These are phyloP conservation scores for Backusella sp. DNA, from an alignment of 192 early-diverging fungal species.

Conservation along the genomic window DNA sequence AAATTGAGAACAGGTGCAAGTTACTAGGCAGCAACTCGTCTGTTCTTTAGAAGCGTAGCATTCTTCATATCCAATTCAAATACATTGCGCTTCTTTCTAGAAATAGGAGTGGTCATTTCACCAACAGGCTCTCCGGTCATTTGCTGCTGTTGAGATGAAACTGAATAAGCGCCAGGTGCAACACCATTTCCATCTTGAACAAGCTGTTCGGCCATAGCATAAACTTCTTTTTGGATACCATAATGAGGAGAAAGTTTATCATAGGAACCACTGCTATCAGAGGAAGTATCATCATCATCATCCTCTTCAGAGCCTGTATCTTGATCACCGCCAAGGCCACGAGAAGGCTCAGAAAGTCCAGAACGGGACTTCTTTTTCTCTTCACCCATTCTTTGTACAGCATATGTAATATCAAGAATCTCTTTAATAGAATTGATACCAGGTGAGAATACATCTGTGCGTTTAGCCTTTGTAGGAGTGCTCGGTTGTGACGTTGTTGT, in stretches of 20 bases:
- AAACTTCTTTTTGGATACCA: slow-evolving; percentile 17
- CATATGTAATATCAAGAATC: slow-evolving; percentile 73
- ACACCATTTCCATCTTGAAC: slow-evolving; percentile 18
- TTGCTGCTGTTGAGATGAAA: not conserved
- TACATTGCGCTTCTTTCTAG: slow-evolving; percentile 12
- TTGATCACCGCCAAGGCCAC: slow-evolving; percentile 9
- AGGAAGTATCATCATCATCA: slow-evolving; percentile 7
- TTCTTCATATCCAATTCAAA: slow-evolving; percentile 45
- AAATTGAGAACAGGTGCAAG: not conserved
- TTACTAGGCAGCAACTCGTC: slow-evolving; percentile 12
- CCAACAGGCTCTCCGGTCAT: not conserved
- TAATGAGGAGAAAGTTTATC: not conserved
- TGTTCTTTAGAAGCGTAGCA: slow-evolving; percentile 45
- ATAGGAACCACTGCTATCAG: not conserved
- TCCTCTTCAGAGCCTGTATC: slow-evolving; percentile 16
- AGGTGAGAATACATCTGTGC: slow-evolving; percentile 53
- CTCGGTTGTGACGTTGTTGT: not conserved
- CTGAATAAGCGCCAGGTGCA: slow-evolving; percentile 16
- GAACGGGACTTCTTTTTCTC: slow-evolving; percentile 38
- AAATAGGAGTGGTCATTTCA: not conserved
- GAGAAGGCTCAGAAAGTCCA: not conserved
- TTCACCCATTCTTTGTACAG: slow-evolving; percentile 75
- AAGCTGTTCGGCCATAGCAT: slow-evolving; percentile 29
- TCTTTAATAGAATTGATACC: slow-evolving; percentile 62
- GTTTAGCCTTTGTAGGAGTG: slow-evolving; percentile 37